phyloP scores from a whole-genome alignment of 2,329 filamentous ascomycete genomes.

The Colletotrichum sp. region DNA sequence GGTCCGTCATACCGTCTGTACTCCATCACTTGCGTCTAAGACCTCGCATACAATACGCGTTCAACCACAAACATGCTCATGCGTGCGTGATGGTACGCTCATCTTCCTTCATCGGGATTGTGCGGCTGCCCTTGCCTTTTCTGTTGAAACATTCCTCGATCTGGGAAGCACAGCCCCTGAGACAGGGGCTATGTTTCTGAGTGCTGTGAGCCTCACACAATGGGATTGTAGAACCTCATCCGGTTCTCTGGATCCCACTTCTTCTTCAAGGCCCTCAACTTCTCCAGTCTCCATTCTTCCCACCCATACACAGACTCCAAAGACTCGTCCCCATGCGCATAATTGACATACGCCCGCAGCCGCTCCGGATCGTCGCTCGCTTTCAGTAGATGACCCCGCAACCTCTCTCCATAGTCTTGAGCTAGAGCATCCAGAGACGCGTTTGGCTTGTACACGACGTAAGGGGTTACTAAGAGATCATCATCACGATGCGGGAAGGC shows the following conservation, averaged over 20 bases:
- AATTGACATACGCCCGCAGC: conserved; percentile 35
- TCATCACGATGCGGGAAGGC: conserved; percentile 45
- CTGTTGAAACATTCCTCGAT: background rate
- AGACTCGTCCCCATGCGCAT: conserved; percentile 34
- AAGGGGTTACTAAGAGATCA: conserved; percentile 31
- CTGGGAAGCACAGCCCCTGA: background rate
- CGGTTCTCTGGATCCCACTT: conserved; percentile 29
- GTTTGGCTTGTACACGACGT: conserved; percentile 31
- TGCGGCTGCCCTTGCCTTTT: background rate
- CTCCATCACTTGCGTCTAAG: background rate
- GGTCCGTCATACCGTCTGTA: background rate
- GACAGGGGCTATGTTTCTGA: background rate
- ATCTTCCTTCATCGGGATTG: background rate
- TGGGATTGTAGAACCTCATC: conserved; percentile 29
- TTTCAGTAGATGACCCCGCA: conserved; percentile 25
- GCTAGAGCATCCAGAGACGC: conserved; percentile 28
- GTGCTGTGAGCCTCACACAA: background rate
- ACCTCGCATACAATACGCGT: background rate
- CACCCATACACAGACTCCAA: conserved; percentile 27
- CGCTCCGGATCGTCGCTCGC: conserved; percentile 24
- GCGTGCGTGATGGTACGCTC: background rate
- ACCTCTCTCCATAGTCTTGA: conserved; percentile 35
- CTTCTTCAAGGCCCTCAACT: conserved; percentile 28
- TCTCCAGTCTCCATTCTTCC: conserved; percentile 26
- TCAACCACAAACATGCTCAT: background rate